Evolutionary conservation across 2,329 filamentous ascomycete genomes (phyloP), one percentile per base, ranked within the genome.

Genomic region (Nigrograna mackinnonii): DNA sequence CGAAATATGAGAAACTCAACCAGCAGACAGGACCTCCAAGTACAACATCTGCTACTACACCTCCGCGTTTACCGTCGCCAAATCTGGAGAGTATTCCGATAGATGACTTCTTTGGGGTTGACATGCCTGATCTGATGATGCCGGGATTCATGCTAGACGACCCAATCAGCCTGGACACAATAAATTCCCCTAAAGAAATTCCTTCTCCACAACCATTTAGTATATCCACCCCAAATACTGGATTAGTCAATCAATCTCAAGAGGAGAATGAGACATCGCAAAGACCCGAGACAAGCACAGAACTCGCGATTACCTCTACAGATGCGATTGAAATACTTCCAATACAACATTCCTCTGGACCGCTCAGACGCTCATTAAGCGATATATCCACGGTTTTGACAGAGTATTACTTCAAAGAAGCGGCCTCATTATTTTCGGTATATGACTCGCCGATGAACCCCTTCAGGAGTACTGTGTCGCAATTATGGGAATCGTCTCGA

Each of bases 1-100:
- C 24, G n/a, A 28, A 28, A 28, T 28, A 28, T n/a, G 24, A 28
- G 24, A 28, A 28, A n/a, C 24, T 28, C 24, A 28, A 28, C n/a
- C 9, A 9, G 9, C 24, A 28, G n/a, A 28, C 24, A 9, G 24
- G 24, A 9, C 24, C 24, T n/a, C 9, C n/a, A 28, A 9, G 9
- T n/a, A n/a, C 24, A n/a, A 9, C 9, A 9, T 28, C 24, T 9
- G n/a, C n/a, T n/a, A n/a, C n/a, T n/a, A n/a, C n/a, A n/a, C n/a
- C n/a, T n/a, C 24, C 24, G n/a, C 24, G 24, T n/a, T 28, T 28
- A n/a, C 9, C 24, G n/a, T 9, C 9, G 9, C 24, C 24, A 9
- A n/a, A 9, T 9, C n/a, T 28, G n/a, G n/a, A n/a, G n/a, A n/a
- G n/a, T n/a, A n/a, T n/a, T n/a, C n/a, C n/a, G n/a, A n/a, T n/a